Evolutionary conservation across 2,329 filamentous ascomycete genomes (phyloP).

Genomic region (Sporothrix sp.): DNA sequence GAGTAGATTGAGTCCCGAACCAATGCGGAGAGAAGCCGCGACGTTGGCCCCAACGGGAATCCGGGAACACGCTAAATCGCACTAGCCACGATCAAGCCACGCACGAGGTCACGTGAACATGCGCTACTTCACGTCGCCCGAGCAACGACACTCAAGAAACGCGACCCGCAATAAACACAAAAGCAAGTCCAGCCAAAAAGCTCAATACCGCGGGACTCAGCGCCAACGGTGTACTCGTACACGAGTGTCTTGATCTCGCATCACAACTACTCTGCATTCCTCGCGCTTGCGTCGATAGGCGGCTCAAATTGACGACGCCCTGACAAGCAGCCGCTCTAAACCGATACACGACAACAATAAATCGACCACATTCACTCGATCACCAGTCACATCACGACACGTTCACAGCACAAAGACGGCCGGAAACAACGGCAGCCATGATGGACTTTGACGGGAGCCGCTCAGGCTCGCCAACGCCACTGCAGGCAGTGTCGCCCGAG

Average conservation of each 20-base stretch:
- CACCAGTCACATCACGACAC: background rate
- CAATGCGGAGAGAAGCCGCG: constrained; percentile 6
- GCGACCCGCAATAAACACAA: constrained; percentile 17
- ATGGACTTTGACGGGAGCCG: constrained; percentile 41
- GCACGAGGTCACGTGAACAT: background rate
- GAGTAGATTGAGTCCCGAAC: constrained; percentile 7
- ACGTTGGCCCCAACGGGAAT: background rate
- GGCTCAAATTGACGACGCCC: background rate
- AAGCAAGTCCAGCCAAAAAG: background rate
- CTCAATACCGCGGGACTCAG: constrained; percentile 5
- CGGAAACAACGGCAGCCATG: background rate
- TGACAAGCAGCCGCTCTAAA: too few relatives aligned
- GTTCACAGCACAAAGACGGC: background rate
- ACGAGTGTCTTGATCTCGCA: background rate
- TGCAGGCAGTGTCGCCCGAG: constrained; percentile 54
- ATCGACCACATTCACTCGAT: background rate
- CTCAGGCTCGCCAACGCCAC: constrained; percentile 43
- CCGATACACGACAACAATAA: background rate
- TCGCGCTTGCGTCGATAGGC: background rate
- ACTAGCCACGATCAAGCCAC: constrained; percentile 5
- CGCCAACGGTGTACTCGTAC: background rate
- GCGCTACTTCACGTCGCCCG: too few relatives aligned
- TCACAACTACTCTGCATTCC: background rate
- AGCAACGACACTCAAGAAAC: constrained; percentile 14
- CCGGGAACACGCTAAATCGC: background rate